Evolutionary conservation across 75 land plant genomes (phyloP).

Genomic region (Isoetes taiwanensis): DNA sequence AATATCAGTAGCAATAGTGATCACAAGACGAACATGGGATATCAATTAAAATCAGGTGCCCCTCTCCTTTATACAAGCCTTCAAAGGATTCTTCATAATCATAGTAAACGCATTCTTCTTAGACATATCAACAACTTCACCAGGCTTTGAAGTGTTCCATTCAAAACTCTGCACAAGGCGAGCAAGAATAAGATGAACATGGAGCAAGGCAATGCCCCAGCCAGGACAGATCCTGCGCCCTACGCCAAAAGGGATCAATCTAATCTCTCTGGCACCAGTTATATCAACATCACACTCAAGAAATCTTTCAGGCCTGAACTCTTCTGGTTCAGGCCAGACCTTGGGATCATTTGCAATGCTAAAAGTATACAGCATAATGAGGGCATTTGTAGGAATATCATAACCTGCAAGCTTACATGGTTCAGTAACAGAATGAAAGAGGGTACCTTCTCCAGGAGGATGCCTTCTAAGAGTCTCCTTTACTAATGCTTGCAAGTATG

Average conservation of each 20-base stretch:
- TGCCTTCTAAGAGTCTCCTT: constrained; percentile 63
- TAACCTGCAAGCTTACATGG: constrained; percentile 43
- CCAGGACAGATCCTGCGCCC: constrained; percentile 45
- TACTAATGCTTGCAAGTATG: constrained; percentile 37
- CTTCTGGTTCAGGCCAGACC: constrained; percentile 37
- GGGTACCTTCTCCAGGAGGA: constrained; percentile 48
- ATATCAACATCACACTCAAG: constrained; percentile 22
- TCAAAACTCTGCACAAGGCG: constrained; percentile 48
- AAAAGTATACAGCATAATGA: constrained; percentile 51
- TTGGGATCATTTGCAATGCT: constrained; percentile 38
- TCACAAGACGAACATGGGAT: too few species aligned
- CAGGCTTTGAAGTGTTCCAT: constrained; percentile 30
- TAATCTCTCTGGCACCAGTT: constrained; percentile 16
- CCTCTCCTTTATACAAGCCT: too few species aligned
- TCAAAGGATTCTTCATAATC: too few species aligned
- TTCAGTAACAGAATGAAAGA: constrained; percentile 37
- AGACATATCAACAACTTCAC: constrained; percentile 30
- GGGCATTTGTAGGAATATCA: constrained; percentile 33
- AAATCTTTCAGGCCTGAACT: constrained; percentile 61
- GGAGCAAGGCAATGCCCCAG: constrained; percentile 36
- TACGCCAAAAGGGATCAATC: constrained; percentile 35
- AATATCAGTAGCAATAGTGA: too few species aligned
- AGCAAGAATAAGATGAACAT: constrained; percentile 49
- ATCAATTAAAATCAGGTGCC: too few species aligned
- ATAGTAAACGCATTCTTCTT: constrained; percentile 58